Conservation (phyloP, 176 grass and related monocot species). For the Tillandsia fasciculata region DNA sequence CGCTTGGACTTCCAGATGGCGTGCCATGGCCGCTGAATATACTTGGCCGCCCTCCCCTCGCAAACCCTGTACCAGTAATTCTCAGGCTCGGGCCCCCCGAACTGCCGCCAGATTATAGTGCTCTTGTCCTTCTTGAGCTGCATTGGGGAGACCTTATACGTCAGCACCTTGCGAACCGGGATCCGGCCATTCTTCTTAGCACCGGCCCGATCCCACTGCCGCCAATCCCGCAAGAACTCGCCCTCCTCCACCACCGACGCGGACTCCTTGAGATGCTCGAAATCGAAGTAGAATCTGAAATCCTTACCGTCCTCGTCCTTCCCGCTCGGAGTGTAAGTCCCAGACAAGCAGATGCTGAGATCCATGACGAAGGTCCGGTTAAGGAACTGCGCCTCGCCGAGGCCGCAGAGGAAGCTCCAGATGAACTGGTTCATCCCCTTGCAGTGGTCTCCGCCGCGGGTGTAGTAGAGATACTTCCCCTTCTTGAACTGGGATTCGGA, state of each 20-base stretch:
- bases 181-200: conserved; percentile 52
- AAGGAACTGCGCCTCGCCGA: conserved; percentile 86
- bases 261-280: conserved; percentile 81
- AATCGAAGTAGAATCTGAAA: conserved; percentile 92
- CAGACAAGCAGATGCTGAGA: conserved; percentile 67
- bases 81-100: conserved; percentile 74
- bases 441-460: conserved; percentile 82
- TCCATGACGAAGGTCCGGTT: conserved; percentile 92
- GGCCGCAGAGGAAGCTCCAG: conserved; percentile 83
- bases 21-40: conserved; percentile 78
- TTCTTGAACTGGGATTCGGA: conserved; percentile 76
- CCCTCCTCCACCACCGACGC: conserved; percentile 61
- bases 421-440: conserved; percentile 96
- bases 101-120: conserved; percentile 85
- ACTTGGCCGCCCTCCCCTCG: conserved; percentile 62
- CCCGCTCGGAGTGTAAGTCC: conserved; percentile 53
- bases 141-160: conserved; percentile 79
- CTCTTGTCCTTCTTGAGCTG: conserved; percentile 75
- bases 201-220: conserved; percentile 46
- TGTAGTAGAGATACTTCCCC: conserved; percentile 78
- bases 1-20: conserved; percentile 87
- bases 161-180: conserved; percentile 64
- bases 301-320: conserved; percentile 78
- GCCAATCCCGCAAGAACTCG: conserved; percentile 68
- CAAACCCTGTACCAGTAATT: conserved; percentile 99